phyloP scores from a whole-genome alignment of 2,329 filamentous ascomycete genomes.

The Colletotrichum tropicicola region DNA sequence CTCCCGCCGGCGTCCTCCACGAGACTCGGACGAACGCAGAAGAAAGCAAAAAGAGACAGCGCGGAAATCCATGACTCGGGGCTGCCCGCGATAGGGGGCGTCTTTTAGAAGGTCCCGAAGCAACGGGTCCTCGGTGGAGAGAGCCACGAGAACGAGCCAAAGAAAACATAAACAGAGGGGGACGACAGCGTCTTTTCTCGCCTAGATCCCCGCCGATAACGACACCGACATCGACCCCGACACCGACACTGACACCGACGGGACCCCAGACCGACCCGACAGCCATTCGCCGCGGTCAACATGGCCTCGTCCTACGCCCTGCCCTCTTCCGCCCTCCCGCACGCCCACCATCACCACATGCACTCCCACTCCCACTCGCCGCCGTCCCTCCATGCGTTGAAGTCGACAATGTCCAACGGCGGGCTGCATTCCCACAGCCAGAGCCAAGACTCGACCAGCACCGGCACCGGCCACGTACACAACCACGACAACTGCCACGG shows the following conservation, averaged over 20 bases:
- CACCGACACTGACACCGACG: not conserved
- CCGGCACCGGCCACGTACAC: constrained; percentile 40
- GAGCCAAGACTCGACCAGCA: constrained; percentile 31
- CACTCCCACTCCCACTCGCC: constrained; percentile 50
- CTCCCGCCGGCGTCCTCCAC: not conserved
- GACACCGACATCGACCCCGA: constrained; percentile 5
- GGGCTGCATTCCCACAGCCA: constrained; percentile 39
- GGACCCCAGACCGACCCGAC: constrained; percentile 17
- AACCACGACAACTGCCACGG: constrained; percentile 37
- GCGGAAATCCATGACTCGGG: constrained; percentile 17
- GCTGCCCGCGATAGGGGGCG: not conserved
- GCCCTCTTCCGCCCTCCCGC: constrained; percentile 59
- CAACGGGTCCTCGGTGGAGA: constrained; percentile 26
- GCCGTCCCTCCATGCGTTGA: constrained; percentile 49
- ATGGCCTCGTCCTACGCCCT: constrained; percentile 64
- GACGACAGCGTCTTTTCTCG: not conserved
- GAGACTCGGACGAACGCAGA: not conserved
- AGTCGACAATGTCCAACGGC: constrained; percentile 39
- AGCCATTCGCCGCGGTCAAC: not conserved
- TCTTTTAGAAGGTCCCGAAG: constrained; percentile 6
- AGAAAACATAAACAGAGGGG: constrained; percentile 5
- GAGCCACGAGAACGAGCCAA: constrained; percentile 15
- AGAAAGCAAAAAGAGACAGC: not conserved
- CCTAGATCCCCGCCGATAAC: constrained; percentile 15
- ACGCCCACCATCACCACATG: constrained; percentile 53